phyloP scores from a whole-genome alignment of 495 filamentous ascomycete species.

The Xylaria telfairii region DNA sequence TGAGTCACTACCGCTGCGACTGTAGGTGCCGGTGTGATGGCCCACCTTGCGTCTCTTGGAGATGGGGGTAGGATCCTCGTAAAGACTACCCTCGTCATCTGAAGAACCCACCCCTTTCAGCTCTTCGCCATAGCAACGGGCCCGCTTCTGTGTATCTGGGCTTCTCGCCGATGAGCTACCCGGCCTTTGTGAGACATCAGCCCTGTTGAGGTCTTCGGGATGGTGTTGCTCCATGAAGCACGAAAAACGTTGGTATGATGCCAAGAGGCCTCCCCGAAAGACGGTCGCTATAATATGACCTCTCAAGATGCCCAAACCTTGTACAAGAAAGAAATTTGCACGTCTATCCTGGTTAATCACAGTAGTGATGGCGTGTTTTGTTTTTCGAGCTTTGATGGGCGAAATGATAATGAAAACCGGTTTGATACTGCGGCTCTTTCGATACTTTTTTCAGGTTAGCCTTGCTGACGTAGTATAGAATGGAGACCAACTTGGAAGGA shows the following conservation, averaged over 20 bases:
- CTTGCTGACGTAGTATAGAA: constrained; percentile 7
- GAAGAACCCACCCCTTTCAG: constrained; percentile 34
- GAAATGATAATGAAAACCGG: background rate
- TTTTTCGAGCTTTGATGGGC: background rate
- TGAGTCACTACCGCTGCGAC: constrained; percentile 18
- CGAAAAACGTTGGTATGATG: background rate
- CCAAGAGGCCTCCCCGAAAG: background rate
- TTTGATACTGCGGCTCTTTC: constrained; percentile 19
- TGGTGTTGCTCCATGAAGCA: constrained; percentile 22
- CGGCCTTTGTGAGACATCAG: background rate
- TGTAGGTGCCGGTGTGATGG: background rate
- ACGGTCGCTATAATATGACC: background rate
- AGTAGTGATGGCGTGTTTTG: too few species aligned
- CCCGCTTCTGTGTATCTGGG: constrained; percentile 27
- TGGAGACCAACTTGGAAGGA: too few species aligned
- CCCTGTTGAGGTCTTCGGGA: background rate
- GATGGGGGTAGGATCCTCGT: constrained; percentile 5
- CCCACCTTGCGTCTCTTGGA: constrained; percentile 35
- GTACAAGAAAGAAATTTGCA: background rate
- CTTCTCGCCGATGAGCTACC: background rate
- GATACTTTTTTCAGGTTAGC: constrained; percentile 1
- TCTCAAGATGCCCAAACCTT: background rate
- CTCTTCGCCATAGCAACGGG: constrained; percentile 35
- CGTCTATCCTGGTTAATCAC: background rate
- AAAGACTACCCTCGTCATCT: constrained; percentile 29